Base-by-base conservation (phyloP, 305 asterid species). In the Fraxinus greggii region DNA sequence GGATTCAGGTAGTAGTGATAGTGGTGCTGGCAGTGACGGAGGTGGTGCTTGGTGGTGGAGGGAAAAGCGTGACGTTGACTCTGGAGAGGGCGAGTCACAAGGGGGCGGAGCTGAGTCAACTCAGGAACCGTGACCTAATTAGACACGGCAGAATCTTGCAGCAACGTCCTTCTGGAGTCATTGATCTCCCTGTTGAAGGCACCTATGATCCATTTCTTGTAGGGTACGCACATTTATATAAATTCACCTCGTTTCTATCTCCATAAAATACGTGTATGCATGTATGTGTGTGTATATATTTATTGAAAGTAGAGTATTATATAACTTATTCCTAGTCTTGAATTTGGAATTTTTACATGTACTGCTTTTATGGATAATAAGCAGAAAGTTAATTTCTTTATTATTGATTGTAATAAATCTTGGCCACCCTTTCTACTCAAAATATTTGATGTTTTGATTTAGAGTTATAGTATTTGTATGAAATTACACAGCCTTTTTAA, bases 181-280 rank as follows among this genome's bases (percentile, higher is more conserved):
- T 90, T 84, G 94, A 95, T 90, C 89, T 95, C 82, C 90, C 92
- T 21, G 94, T 94, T 74, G 85, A 92, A 79, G 99, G 99, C 81
- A 91, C 93, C 80, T 95, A 86, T 51, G 96, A 95, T 89, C 99
- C 99, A 74, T 91, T 82, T 87, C 87, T 86, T 84, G 96, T 94
- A 77, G 99, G 99, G 98, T 95, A 93, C 74, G 35, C 8, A 35
- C 8, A 35, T 67, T 9, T 23, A 5, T 65, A 7, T 45, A 3
- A 13, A 3, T 26, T 45, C 42, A 26, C 7, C 29, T 23, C 8
- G 7, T 24, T 21, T 63, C 9, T 54, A 7, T 81, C 21, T 12
- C 61, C 32, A 21, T 3, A 12, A 40, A 38, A 40, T 21, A 40
- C 26, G 12, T 63, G 31, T 23, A 13, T 13, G 78, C 31, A 5